phyloP scores from a whole-genome alignment of 2,329 filamentous ascomycete species.

The Sporothrix luriei region DNA sequence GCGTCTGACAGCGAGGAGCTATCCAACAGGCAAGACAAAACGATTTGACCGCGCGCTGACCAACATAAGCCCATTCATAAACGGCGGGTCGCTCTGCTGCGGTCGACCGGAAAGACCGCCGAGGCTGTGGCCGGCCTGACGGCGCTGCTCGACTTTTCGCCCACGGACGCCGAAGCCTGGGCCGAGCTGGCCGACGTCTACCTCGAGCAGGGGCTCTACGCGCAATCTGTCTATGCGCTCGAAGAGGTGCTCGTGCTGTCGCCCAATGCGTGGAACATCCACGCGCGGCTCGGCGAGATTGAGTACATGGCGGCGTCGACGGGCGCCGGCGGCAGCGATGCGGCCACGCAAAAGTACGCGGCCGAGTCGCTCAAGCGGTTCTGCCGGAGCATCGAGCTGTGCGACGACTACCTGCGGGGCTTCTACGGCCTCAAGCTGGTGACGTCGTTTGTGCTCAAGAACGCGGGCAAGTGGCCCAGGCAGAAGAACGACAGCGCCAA shows the following conservation, averaged over 20 bases:
- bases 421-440: constrained; percentile 90
- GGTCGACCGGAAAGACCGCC: constrained; percentile 66
- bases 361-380: constrained; percentile 80
- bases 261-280: constrained; percentile 96
- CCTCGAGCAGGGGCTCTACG: constrained; percentile 72
- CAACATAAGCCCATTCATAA: constrained; percentile 73
- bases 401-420: constrained; percentile 86
- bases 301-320: constrained; percentile 68
- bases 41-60: neutral
- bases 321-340: constrained; percentile 43
- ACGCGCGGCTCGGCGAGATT: constrained; percentile 83
- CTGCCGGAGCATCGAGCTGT: constrained; percentile 87
- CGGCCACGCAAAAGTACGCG: constrained; percentile 56
- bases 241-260: constrained; percentile 86
- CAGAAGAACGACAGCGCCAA: constrained; percentile 42
- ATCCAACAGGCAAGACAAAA: constrained; percentile 5
- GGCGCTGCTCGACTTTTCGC: constrained; percentile 76
- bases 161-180: constrained; percentile 93
- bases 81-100: constrained; percentile 76
- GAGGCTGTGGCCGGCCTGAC: constrained; percentile 77
- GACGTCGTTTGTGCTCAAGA: constrained; percentile 54
- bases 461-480: constrained; percentile 49
- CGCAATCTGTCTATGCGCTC: constrained; percentile 82
- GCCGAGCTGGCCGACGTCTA: constrained; percentile 89
- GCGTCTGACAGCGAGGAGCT: neutral